phyloP scores from a whole-genome alignment of 1,139 yeast species.

The Lodderomyces jiufengensis region DNA sequence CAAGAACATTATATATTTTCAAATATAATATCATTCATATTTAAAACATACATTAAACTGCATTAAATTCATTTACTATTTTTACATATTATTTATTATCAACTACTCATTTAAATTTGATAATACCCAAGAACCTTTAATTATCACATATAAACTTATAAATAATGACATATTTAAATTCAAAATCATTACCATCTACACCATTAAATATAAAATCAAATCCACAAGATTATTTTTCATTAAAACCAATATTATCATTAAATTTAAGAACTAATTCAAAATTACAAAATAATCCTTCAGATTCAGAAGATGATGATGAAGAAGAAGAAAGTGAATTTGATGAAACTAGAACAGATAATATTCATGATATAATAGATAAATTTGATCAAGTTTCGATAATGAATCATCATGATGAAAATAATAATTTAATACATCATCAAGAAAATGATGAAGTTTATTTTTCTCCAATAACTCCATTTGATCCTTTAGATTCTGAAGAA shows the following conservation, averaged over 20 bases:
- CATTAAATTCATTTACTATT: too few relatives aligned
- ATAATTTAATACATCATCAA: not conserved
- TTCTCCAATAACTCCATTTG: conserved; percentile 15
- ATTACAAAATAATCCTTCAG: not conserved
- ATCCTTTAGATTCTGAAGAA: conserved; percentile 4
- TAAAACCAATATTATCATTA: conserved; percentile 13
- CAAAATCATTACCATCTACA: conserved; percentile 1
- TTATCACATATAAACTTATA: too few relatives aligned
- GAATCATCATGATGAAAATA: not conserved
- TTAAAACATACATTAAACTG: too few relatives aligned
- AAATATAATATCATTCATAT: too few relatives aligned
- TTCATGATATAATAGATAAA: conserved; percentile 2
- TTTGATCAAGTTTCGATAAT: conserved; percentile 7
- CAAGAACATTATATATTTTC: too few relatives aligned
- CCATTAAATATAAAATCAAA: not conserved
- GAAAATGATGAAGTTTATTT: conserved; percentile 6
- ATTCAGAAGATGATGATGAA: conserved; percentile 6
- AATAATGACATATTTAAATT: not conserved
- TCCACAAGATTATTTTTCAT: conserved; percentile 12
- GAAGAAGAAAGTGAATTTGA: conserved; percentile 2
- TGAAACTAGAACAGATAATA: conserved; percentile 2
- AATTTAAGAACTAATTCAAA: conserved; percentile 2
- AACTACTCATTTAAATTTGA: too few relatives aligned
- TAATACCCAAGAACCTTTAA: too few relatives aligned
- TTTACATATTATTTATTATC: too few relatives aligned